Evolutionary conservation across 176 grass and related monocot species (phyloP).

Genomic region (Canna indica): DNA sequence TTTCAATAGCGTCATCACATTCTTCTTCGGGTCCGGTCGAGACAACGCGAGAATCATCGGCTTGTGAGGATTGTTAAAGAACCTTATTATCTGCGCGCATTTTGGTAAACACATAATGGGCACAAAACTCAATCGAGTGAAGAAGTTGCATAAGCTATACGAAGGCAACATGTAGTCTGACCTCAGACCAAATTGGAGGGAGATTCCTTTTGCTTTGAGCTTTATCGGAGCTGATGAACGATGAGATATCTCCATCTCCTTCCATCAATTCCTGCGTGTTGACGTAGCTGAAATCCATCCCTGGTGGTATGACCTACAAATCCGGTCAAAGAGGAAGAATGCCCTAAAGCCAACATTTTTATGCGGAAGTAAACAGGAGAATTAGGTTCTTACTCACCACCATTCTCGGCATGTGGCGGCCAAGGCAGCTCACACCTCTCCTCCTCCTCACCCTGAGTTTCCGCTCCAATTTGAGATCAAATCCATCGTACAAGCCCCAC

Average conservation of each 20-base stretch:
- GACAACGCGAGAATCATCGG: slow-evolving; percentile 95
- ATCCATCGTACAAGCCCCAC: slow-evolving; percentile 90
- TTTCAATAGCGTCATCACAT: slow-evolving; percentile 86
- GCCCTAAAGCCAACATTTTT: not conserved
- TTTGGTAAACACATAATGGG: not conserved
- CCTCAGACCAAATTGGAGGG: slow-evolving; percentile 90
- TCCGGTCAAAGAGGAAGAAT: not conserved
- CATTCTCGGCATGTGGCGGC: slow-evolving; percentile 85
- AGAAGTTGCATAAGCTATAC: not conserved
- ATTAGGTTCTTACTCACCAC: slow-evolving; percentile 19
- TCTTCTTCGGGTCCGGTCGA: slow-evolving; percentile 93
- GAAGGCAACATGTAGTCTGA: slow-evolving; percentile 2
- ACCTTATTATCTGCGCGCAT: slow-evolving; percentile 51
- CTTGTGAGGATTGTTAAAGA: slow-evolving; percentile 90
- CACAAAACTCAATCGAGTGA: not conserved
- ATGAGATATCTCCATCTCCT: slow-evolving; percentile 48
- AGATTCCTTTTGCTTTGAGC: slow-evolving; percentile 48
- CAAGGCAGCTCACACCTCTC: slow-evolving; percentile 64
- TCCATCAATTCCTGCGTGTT: slow-evolving; percentile 41
- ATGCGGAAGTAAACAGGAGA: not conserved
- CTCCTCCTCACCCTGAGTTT: slow-evolving; percentile 66
- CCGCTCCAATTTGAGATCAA: slow-evolving; percentile 60
- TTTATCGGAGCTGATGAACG: slow-evolving; percentile 35
- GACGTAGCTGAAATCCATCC: slow-evolving; percentile 97
- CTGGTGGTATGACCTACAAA: slow-evolving; percentile 61